These are phyloP conservation scores for Gossypium davidsonii DNA, from an alignment of 441 rosid genomes.

Conservation along the genomic window DNA sequence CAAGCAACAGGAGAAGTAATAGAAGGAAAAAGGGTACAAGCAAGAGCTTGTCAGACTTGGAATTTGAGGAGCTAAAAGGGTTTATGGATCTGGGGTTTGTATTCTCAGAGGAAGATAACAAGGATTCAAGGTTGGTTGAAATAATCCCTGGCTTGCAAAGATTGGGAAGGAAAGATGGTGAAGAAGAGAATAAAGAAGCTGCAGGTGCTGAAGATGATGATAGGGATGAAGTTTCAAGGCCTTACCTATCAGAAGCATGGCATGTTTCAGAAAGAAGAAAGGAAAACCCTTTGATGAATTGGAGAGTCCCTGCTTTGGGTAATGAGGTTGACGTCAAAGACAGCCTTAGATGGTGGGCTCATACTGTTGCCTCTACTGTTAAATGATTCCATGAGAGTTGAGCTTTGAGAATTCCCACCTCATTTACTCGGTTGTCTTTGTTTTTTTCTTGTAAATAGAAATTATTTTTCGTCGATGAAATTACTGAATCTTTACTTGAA, in stretches of 20 bases:
- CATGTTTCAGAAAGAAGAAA: conserved; percentile 29
- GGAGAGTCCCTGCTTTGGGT: conserved; percentile 46
- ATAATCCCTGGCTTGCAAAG: conserved; percentile 69
- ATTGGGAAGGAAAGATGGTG: conserved; percentile 31
- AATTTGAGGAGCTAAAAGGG: conserved; percentile 71
- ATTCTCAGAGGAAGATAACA: conserved; percentile 64
- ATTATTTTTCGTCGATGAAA: background rate
- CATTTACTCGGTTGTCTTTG: conserved; percentile 5
- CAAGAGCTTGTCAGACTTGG: conserved; percentile 58
- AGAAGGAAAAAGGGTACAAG: conserved; percentile 22
- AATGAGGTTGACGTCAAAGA: conserved; percentile 64
- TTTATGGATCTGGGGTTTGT: conserved; percentile 87
- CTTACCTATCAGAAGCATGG: conserved; percentile 89
- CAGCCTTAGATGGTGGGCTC: conserved; percentile 69
- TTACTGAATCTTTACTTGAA: background rate
- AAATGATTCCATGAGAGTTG: conserved; percentile 24
- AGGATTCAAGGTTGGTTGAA: conserved; percentile 54
- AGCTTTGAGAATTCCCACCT: background rate
- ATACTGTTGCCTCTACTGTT: conserved; percentile 60
- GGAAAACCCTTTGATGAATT: conserved; percentile 43
- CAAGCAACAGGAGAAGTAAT: conserved; percentile 4
- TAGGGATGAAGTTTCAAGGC: conserved; percentile 33
- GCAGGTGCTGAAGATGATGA: background rate
- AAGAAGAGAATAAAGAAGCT: conserved; percentile 16
- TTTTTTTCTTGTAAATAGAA: conserved; percentile 18